Conservation (phyloP, 805 yeast genomes). For the Candida corydali region DNA sequence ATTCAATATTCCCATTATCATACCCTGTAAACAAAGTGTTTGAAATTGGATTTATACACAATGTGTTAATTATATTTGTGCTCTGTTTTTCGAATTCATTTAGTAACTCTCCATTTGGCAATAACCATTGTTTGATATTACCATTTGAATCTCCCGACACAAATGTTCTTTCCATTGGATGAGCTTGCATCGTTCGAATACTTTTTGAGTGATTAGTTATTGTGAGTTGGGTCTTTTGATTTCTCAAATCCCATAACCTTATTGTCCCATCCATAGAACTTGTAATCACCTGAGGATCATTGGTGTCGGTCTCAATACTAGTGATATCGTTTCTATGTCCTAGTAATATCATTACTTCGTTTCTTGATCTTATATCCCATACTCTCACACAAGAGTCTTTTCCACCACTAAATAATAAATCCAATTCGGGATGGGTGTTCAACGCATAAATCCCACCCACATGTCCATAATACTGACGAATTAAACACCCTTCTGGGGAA, state of each 20-base stretch:
- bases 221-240: constrained; percentile 66
- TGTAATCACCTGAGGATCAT: constrained; percentile 83
- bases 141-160: constrained; percentile 80
- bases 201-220: constrained; percentile 84
- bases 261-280: constrained; percentile 83
- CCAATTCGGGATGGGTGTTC: constrained; percentile 83
- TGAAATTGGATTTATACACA: constrained; percentile 59
- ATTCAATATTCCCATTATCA: constrained; percentile 74
- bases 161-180: constrained; percentile 69
- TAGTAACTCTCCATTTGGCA: constrained; percentile 69
- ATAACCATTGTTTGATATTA: constrained; percentile 69
- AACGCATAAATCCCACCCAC: constrained; percentile 82
- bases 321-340: constrained; percentile 82
- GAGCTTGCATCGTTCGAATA: constrained; percentile 67
- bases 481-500: constrained; percentile 45
- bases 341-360: constrained; percentile 67
- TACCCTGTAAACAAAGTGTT: constrained; percentile 72
- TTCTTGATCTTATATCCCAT: constrained; percentile 88
- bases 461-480: constrained; percentile 92
- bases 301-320: constrained; percentile 59
- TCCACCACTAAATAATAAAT: constrained; percentile 81
- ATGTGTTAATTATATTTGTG: constrained; percentile 56
- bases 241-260: constrained; percentile 84
- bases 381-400: constrained; percentile 81
- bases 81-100: constrained; percentile 45